These are phyloP conservation scores for Cordyceps sp. DNA, from an alignment of 2,329 filamentous ascomycete species.

Conservation along the genomic window DNA sequence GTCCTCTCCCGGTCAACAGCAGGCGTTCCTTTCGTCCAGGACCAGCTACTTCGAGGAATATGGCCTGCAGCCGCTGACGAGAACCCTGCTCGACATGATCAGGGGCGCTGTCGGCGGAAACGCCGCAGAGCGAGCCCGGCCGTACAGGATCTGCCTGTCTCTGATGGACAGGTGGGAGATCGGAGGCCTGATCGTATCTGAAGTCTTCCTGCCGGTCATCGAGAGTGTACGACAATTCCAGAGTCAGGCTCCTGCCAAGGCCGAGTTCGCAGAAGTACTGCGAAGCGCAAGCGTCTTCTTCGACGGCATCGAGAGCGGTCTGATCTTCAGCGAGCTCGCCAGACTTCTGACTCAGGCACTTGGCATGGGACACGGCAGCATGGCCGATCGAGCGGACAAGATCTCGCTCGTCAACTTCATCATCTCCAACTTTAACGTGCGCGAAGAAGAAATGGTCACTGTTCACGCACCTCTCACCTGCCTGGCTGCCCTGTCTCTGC, in stretches of 20 bases:
- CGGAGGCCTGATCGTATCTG: constrained; percentile 72
- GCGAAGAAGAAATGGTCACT: constrained; percentile 89
- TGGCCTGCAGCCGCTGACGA: constrained; percentile 58
- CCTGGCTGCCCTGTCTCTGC: constrained; percentile 43
- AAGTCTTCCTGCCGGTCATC: constrained; percentile 76
- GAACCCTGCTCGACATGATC: constrained; percentile 65
- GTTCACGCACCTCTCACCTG: constrained; percentile 63
- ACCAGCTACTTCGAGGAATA: constrained; percentile 72
- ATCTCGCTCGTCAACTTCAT: constrained; percentile 69
- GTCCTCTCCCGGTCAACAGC: constrained; percentile 23
- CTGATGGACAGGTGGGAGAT: constrained; percentile 99
- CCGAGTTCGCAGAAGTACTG: constrained; percentile 71
- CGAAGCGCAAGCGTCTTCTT: constrained; percentile 93
- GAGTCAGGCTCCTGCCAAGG: constrained; percentile 41
- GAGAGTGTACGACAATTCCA: constrained; percentile 66
- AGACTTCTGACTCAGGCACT: constrained; percentile 48
- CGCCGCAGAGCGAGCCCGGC: constrained; percentile 52
- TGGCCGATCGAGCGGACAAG: constrained; percentile 38
- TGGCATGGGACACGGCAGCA: constrained; percentile 23
- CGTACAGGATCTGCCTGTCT: constrained; percentile 83
- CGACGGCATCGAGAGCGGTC: constrained; percentile 83
- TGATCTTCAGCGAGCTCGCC: constrained; percentile 78
- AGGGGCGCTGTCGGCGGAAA: constrained; percentile 17
- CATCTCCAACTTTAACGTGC: constrained; percentile 74
- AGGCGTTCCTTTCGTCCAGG: constrained; percentile 34